Evolutionary conservation across 2,329 filamentous ascomycete species (phyloP), one percentile per base, ranked within the genome.

Genomic region (Aureobasidium uvarum): DNA sequence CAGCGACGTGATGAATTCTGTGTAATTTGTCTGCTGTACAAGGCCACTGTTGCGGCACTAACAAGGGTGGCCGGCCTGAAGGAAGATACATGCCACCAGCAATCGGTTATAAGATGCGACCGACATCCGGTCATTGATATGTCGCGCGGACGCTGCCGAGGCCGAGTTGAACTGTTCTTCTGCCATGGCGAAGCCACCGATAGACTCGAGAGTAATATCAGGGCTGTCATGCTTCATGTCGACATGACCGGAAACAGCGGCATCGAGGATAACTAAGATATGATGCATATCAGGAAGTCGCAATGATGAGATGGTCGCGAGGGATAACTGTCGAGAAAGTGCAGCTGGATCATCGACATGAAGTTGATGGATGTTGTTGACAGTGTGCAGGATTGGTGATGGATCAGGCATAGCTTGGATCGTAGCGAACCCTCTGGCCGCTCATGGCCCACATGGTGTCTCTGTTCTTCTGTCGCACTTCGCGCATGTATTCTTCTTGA

Each of bases 401-500:
- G n/a, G 16, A 43, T 63, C 48, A 63, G 38, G 25, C 60, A 13
- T 63, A 63, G 38, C 60, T 63, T 5, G 46, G 46, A 2, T 63
- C 60, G 28, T 54, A 52, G 46, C 48, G 60, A 8, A 43, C 11
- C 23, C 48, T 41, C n/a, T 54, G 60, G n/a, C 38, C n/a, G 60
- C 60, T 54, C 48, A 63, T 54, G n/a, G 39, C 18, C 60, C 60
- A 54, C 62, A 67, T 54, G 46, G 20, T 56, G 13, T 67, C 62
- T 38, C 58, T 52, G 46, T 67, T 67, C 45, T 51, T 43, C 16
- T 62, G 62, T 25, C 66, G 63, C 20, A 67, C 66, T 56, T 67
- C 64, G 11, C 64, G 58, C 66, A 67, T 67, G 46, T 67, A 67
- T 51, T 46, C 64, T 28, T 67, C 66, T 38, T 67, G 66, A 14